Evolutionary conservation across 1,284 basidiomycete species (phyloP), one percentile per base, ranked within the genome.

Genomic region (Hypsizygus ulmarius): DNA sequence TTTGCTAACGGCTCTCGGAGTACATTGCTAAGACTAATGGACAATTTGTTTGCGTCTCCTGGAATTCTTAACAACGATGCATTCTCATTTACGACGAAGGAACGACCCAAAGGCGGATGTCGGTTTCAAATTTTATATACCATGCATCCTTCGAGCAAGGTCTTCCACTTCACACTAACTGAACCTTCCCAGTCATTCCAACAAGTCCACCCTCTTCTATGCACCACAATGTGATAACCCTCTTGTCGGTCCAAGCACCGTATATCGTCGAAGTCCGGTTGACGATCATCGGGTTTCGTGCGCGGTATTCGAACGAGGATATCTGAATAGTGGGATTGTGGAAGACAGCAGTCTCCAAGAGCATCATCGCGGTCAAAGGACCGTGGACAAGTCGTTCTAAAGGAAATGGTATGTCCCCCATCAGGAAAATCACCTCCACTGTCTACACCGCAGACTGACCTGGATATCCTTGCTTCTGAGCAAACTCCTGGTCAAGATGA

Each of bases 351-450:
- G 77, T 67, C 59, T 92, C 88, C 35, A 92, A 70, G 4, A 92
- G 69, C 76, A 92, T 81, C 40, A 89, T 71, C 0, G 90, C 86
- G 1, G 83, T 92, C 38, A 93, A 67, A 16, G 90, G 90, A 0
- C 87, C 90, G 61, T 93, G 90, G 5, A 93, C 87, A 11, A 93
- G 75, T 10, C 87, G 79, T 65, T 90, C 88, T 82, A 63, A 16
- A 47, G 3, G n/a, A n/a, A n/a, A n/a, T n/a, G n/a, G 18, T 9
- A 21, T 46, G 21, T 29, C 49, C 37, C n/a, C 37, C 35, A 36
- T 45, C 12, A 43, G 21, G 7, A 25, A 25, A 25, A 28, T 21
- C 14, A 39, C 29, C 34, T 46, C 12, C 33, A 41, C 39, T 39
- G 32, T 25, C 2, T 15, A 15, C 6, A 5, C 11, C 33, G 9